Conservation (phyloP, 108 stramenopile species). For the Heterococcus sp. region DNA sequence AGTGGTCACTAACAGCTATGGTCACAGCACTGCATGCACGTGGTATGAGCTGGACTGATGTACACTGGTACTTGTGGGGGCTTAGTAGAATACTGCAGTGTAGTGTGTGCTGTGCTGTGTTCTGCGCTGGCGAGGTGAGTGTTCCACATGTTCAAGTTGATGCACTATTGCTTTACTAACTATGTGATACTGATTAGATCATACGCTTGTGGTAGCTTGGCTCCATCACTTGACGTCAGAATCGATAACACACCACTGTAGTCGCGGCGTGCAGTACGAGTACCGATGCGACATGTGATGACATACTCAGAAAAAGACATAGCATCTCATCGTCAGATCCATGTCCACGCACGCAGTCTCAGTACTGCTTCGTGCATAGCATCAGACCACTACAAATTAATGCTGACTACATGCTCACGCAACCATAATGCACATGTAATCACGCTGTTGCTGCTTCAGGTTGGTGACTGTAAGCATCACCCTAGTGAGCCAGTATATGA, state of each 20-base stretch:
- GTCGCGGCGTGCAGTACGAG: neutral
- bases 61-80: slow-evolving; percentile 40
- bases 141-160: neutral
- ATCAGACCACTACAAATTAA: neutral
- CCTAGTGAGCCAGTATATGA: neutral
- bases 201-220: neutral
- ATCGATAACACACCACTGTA: neutral
- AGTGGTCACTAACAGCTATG: slow-evolving; percentile 29
- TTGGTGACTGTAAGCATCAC: neutral
- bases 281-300: neutral
- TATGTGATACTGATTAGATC: neutral
- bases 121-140: neutral
- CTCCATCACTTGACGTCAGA: neutral
- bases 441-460: neutral
- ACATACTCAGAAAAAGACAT: neutral
- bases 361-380: neutral
- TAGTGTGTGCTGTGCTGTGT: slow-evolving; percentile 1
- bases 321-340: neutral
- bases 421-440: neutral
- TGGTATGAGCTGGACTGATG: slow-evolving; percentile 29
- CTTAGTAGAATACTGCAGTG: slow-evolving; percentile 19
- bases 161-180: neutral
- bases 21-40: slow-evolving; percentile 17
- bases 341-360: neutral
- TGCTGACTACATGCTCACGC: too few species aligned